Base-by-base conservation (phyloP, 2,329 filamentous ascomycete genomes). In the Beauveria rudraprayagi region DNA sequence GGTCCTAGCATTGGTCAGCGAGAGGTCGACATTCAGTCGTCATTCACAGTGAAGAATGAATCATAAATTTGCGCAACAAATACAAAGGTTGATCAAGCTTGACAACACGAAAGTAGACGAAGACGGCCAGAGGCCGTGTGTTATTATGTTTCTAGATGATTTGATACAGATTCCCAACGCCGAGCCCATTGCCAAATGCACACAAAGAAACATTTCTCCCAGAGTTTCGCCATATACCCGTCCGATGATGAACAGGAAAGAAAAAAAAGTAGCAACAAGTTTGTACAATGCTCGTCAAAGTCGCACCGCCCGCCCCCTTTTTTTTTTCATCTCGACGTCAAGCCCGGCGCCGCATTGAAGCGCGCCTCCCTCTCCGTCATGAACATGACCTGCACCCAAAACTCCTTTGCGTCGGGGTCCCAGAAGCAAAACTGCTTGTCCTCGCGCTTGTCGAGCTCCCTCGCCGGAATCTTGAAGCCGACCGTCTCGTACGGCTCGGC, bases 401-500 rank as follows among this genome's bases (percentile, higher is more conserved):
- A 99, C 78, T 97, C 93, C 80, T 95, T 96, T 65, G 88, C 86
- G 73, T 99, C 94, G 63, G 89, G 87, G 76, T 99, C 94, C 80
- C 92, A 99, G 87, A 92, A 97, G 59, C 85, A 89, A 83, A 93
- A 99, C 75, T 92, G 94, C 69, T 88, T 84, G 61, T 90, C 92
- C 66, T 95, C 92, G 26, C 90, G 83, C 68, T 92, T 85, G 77
- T 99, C 94, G 63, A 99, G 86, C 79, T 97, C 94, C 63, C 91
- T 82, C 5, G 92, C 91, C 73, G 96, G 94, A 60, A 99, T 80
- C 81, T 99, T 99, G 75, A 99, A 97, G 5, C 85, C 91, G 73
- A 93, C 95, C 2, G 92, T 97, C 84, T 99, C 93, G 77, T 99
- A 99, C 11, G 94, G 94, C 78, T 99, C 94, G 11, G 93, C 94